Percentiles rank a stretch among this genome's conserved stretches.
Conservation (phyloP, 179 eudicot species). For the Carnegiea gigantea region DNA sequence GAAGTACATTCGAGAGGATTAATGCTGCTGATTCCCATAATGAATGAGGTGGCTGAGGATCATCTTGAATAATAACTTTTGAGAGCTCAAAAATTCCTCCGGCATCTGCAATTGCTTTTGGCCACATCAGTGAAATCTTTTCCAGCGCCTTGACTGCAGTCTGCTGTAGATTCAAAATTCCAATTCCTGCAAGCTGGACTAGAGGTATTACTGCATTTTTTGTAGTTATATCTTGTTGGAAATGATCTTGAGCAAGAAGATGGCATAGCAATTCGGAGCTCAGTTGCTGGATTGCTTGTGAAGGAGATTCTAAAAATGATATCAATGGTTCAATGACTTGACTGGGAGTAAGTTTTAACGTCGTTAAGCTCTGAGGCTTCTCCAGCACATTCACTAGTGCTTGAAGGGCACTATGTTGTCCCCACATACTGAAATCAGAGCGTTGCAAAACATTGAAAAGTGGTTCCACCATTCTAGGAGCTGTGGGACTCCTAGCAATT, state of each 20-base stretch:
- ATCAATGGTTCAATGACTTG: conserved; percentile 66
- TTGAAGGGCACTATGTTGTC: conserved; percentile 75
- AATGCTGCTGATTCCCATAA: conserved; percentile 69
- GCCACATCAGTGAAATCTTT: conserved; percentile 61
- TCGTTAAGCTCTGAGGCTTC: conserved; percentile 60
- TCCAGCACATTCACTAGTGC: conserved; percentile 73
- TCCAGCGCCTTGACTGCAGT: conserved; percentile 60
- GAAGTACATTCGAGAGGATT: conserved; percentile 56
- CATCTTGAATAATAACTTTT: conserved; percentile 63
- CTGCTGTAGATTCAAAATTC: conserved; percentile 67
- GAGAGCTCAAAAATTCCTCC: conserved; percentile 68
- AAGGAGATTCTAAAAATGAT: conserved; percentile 60
- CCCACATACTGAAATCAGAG: conserved; percentile 54
- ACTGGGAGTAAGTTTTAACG: conserved; percentile 54
- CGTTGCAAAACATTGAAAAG: conserved; percentile 53
- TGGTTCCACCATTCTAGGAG: conserved; percentile 61
- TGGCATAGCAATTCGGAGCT: conserved; percentile 69
- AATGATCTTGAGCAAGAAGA: conserved; percentile 71
- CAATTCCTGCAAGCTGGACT: conserved; percentile 72
- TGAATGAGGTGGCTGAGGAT: conserved; percentile 57
- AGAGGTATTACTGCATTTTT: conserved; percentile 67
- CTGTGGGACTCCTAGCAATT: conserved; percentile 54
- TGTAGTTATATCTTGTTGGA: conserved; percentile 68
- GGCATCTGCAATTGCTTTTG: conserved; percentile 64
- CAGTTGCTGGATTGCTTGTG: conserved; percentile 78